Evolutionary conservation across 345 rosid genomes (phyloP).

Genomic region (Laguncularia racemosa): DNA sequence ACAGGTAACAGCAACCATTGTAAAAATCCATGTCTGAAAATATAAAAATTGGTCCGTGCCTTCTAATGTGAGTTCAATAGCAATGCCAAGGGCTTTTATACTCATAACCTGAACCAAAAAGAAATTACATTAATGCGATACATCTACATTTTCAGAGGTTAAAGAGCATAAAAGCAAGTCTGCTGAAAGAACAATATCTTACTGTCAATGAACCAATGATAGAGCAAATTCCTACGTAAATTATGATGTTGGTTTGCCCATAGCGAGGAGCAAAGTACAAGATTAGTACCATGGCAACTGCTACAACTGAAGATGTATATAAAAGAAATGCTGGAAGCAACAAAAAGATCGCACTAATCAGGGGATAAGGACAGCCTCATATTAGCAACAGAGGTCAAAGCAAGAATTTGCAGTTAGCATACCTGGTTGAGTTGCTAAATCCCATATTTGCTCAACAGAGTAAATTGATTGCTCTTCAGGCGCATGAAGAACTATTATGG

Average conservation of each 20-base stretch:
- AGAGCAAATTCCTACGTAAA: constrained; percentile 75
- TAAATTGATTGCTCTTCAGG: constrained; percentile 41
- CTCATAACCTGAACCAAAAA: constrained; percentile 60
- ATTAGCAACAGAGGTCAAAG: background rate
- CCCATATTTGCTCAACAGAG: constrained; percentile 68
- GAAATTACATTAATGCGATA: background rate
- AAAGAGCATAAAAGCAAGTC: background rate
- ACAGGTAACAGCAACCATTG: constrained; percentile 64
- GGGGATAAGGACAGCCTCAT: background rate
- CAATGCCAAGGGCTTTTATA: constrained; percentile 77
- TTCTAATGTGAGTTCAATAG: constrained; percentile 60
- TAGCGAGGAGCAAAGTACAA: constrained; percentile 61
- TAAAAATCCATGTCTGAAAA: constrained; percentile 68
- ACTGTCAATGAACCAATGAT: constrained; percentile 68
- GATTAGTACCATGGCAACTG: constrained; percentile 51
- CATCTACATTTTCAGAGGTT: background rate
- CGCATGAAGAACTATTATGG: constrained; percentile 66
- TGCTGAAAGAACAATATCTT: constrained; percentile 6
- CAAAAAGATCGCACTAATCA: constrained; percentile 1
- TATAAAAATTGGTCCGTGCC: constrained; percentile 55
- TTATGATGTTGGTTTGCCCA: constrained; percentile 69
- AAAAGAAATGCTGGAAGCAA: constrained; percentile 56
- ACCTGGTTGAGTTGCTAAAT: constrained; percentile 72
- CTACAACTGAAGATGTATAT: constrained; percentile 50
- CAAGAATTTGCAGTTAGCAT: background rate